A percentile compares a stretch with the other conserved stretches of the same genome.
phyloP scores from a whole-genome alignment of 306 rosid genomes.

The Cucurbita argyrosperma region DNA sequence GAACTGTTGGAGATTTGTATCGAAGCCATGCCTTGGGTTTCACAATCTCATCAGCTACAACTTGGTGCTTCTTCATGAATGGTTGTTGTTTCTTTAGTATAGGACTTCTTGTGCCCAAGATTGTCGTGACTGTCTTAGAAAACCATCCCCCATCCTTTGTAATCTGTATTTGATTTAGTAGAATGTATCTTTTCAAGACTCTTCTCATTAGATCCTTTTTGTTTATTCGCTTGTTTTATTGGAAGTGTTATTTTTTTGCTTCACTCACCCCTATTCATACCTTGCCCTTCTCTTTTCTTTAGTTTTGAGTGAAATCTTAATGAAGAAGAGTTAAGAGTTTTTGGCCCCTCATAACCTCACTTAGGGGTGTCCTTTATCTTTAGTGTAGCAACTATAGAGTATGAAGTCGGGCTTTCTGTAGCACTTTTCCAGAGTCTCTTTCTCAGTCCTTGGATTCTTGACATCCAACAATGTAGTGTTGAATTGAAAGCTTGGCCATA shows the following conservation, averaged over 20 bases:
- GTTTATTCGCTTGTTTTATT: background rate
- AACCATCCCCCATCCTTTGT: background rate
- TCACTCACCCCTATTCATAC: background rate
- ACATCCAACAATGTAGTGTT: background rate
- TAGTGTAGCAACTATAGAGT: background rate
- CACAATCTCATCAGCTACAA: background rate
- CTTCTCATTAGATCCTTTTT: background rate
- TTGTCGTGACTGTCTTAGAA: background rate
- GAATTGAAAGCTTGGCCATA: background rate
- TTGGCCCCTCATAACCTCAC: background rate
- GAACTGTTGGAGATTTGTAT: background rate
- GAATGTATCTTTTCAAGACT: background rate
- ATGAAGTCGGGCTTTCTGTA: background rate
- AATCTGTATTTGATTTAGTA: background rate
- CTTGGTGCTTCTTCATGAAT: background rate
- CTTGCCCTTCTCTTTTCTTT: background rate
- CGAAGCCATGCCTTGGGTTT: background rate
- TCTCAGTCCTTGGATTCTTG: background rate
- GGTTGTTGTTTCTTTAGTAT: background rate
- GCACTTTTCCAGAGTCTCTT: background rate
- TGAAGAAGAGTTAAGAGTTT: background rate
- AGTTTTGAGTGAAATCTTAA: background rate
- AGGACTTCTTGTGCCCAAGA: background rate
- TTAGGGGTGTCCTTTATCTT: background rate
- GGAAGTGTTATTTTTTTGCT: background rate